A percentile compares a stretch with the other conserved stretches of the same genome.
These are phyloP conservation scores for Fusarium equiseti DNA, from an alignment of 2,329 filamentous ascomycete genomes.

Conservation along the genomic window DNA sequence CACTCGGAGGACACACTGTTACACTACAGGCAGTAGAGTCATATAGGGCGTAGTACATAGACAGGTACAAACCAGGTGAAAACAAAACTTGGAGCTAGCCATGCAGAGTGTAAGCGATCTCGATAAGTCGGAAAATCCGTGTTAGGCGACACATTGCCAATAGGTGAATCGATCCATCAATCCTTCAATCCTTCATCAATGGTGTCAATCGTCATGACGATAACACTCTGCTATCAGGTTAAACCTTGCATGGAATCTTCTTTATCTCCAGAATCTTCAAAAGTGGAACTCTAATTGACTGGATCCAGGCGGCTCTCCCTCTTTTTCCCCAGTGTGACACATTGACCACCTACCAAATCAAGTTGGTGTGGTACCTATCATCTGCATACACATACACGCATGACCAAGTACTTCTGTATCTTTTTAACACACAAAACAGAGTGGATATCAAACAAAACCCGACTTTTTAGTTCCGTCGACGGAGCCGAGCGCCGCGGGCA, in stretches of 20 bases:
- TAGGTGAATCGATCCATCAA: not conserved
- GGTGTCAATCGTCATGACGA: no score
- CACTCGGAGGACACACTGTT: slow-evolving; percentile 1
- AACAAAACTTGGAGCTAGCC: not conserved
- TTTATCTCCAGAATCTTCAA: not conserved
- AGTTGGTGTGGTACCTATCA: slow-evolving; percentile 3
- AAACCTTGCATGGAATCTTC: not conserved
- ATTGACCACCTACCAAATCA: slow-evolving; percentile 6
- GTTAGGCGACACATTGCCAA: not conserved
- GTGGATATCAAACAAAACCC: slow-evolving; percentile 1
- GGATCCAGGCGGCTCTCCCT: slow-evolving; percentile 8
- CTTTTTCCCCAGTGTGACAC: slow-evolving; percentile 16
- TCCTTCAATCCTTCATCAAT: no score
- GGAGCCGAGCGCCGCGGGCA: slow-evolving; percentile 46
- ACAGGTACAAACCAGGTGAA: slow-evolving; percentile 6
- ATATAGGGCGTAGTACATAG: not conserved
- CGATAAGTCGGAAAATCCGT: slow-evolving; percentile 13
- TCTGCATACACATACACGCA: slow-evolving; percentile 13
- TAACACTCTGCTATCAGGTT: no score
- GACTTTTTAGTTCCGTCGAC: slow-evolving; percentile 13
- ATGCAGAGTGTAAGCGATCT: slow-evolving; percentile 37
- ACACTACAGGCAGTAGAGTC: not conserved
- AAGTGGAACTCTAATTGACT: not conserved
- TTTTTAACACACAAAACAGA: slow-evolving; percentile 4
- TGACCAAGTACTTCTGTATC: slow-evolving; percentile 30